Evolutionary conservation across 2,329 filamentous ascomycete genomes (phyloP).

Genomic region (Monilinia fructicola): DNA sequence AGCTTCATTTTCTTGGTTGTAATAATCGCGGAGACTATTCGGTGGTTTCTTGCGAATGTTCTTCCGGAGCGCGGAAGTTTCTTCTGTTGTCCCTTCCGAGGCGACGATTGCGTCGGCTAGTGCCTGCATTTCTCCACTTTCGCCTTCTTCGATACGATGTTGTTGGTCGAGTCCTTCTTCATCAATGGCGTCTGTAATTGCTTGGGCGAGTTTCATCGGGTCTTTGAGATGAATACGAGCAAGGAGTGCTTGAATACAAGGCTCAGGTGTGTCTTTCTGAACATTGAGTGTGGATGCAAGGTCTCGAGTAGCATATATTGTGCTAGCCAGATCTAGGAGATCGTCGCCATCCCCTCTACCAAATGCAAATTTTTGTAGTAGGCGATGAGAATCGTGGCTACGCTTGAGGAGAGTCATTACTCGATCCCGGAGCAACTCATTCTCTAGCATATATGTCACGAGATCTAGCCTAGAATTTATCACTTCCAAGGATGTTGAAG

Average conservation of each 20-base stretch:
- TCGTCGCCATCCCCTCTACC: constrained; percentile 92
- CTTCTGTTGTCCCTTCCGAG: constrained; percentile 61
- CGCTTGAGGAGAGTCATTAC: constrained; percentile 67
- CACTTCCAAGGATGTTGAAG: constrained; percentile 78
- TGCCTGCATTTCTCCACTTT: constrained; percentile 67
- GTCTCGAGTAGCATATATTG: constrained; percentile 71
- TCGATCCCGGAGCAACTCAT: constrained; percentile 67
- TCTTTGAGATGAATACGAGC: constrained; percentile 64
- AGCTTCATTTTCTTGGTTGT: constrained; percentile 57
- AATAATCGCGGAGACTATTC: constrained; percentile 54
- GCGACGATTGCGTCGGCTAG: constrained; percentile 71
- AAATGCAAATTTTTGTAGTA: constrained; percentile 92
- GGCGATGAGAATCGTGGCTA: constrained; percentile 81
- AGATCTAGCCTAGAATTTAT: constrained; percentile 82
- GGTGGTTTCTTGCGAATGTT: constrained; percentile 46
- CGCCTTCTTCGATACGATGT: constrained; percentile 73
- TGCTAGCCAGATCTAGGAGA: constrained; percentile 77
- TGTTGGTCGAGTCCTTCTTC: constrained; percentile 85
- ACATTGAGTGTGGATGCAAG: constrained; percentile 53
- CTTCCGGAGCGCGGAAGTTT: constrained; percentile 49
- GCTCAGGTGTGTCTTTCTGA: constrained; percentile 29
- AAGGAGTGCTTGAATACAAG: constrained; percentile 49
- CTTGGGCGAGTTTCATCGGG: constrained; percentile 65
- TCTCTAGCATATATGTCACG: constrained; percentile 69
- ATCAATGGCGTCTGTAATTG: constrained; percentile 79